Base-by-base conservation (phyloP, 371 early-diverging fungal genomes). In the Cokeromyces recurvatus region DNA sequence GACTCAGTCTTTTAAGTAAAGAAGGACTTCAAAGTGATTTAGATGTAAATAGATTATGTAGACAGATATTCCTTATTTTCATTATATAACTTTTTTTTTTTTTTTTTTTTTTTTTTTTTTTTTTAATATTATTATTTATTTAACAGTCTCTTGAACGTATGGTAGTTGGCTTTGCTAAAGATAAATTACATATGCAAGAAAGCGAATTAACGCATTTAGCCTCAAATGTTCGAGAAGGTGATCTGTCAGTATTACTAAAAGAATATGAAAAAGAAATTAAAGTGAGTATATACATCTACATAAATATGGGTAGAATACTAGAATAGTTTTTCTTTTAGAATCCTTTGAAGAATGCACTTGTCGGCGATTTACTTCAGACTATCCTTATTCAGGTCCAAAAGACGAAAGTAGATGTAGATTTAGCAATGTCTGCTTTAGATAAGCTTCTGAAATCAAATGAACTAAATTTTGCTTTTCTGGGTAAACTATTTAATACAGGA, bases 401-500 rank as follows among this genome's bases (percentile, higher is more conserved):
- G 59, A 84, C 86, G 11, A 91, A 90, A 55, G 95, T 97, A 1
- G 95, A 96, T 63, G 79, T 91, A 11, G 94, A 90, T 44, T 63
- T 90, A 8, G 94, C 95, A 21, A 88, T 97, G 89, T 75, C 88
- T 0, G 96, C 94, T 0, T 57, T 97, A 16, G 97, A 97, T 66
- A 91, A 94, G 55, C 81, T 97, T 24, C 76, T 97, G 37, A 81
- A 85, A 53, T 85, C 96, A 0, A 96, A 97, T 66, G 97, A 97
- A 59, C 82, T 97, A 43, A 97, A 96, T 53, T 97, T 97, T 79
- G 88, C 91, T 10, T 82, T 97, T 52, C 56, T 97, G 32, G 74
- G 74, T 69, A 63, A 45, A 22, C 19, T n/a, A n/a, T n/a, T n/a
- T n/a, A n/a, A n/a, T n/a, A n/a, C n/a, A n/a, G n/a, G 16, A 45